phyloP scores from a whole-genome alignment of 805 yeast genomes.

The Metschnikowia corniflorae region DNA sequence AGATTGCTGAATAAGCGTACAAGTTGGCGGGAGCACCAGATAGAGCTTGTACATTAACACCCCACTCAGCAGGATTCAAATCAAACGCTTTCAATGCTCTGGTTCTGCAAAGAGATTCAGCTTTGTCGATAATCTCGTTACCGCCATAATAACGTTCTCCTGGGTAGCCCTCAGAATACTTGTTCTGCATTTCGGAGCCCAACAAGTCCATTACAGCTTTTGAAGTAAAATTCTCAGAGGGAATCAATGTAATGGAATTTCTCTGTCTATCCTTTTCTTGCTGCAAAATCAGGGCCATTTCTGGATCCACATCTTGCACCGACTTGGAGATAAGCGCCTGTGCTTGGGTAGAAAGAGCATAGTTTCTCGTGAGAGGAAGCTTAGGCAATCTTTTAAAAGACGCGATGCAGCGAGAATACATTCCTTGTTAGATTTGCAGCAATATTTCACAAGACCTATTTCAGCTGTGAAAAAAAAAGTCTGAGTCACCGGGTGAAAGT shows the following conservation, averaged over 20 bases:
- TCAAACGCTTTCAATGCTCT: slow-evolving; percentile 85
- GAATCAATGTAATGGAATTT: slow-evolving; percentile 87
- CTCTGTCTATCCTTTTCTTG: slow-evolving; percentile 83
- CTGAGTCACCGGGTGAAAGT: slow-evolving; percentile 5
- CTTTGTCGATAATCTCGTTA: slow-evolving; percentile 88
- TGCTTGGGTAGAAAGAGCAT: slow-evolving; percentile 68
- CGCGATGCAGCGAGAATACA: slow-evolving; percentile 31
- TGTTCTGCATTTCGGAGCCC: slow-evolving; percentile 96
- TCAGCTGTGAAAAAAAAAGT: slow-evolving; percentile 4
- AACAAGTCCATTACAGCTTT: slow-evolving; percentile 90
- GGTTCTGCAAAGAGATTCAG: slow-evolving; percentile 84
- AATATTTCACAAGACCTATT: not conserved
- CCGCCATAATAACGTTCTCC: slow-evolving; percentile 99
- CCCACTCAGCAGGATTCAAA: slow-evolving; percentile 82
- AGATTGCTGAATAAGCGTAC: slow-evolving; percentile 83
- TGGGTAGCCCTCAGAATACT: slow-evolving; percentile 98
- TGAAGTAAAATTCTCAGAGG: slow-evolving; percentile 95
- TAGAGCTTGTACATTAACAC: slow-evolving; percentile 93
- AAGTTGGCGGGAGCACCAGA: slow-evolving; percentile 97
- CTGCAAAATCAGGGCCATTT: slow-evolving; percentile 72
- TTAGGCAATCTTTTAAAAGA: slow-evolving; percentile 22
- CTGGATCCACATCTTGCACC: slow-evolving; percentile 72
- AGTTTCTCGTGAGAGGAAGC: slow-evolving; percentile 26
- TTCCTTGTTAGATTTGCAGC: slow-evolving; percentile 7
- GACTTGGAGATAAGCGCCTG: slow-evolving; percentile 62